phyloP scores from a whole-genome alignment of 176 grass and related monocot genomes.

The Calamus simplicifolius region DNA sequence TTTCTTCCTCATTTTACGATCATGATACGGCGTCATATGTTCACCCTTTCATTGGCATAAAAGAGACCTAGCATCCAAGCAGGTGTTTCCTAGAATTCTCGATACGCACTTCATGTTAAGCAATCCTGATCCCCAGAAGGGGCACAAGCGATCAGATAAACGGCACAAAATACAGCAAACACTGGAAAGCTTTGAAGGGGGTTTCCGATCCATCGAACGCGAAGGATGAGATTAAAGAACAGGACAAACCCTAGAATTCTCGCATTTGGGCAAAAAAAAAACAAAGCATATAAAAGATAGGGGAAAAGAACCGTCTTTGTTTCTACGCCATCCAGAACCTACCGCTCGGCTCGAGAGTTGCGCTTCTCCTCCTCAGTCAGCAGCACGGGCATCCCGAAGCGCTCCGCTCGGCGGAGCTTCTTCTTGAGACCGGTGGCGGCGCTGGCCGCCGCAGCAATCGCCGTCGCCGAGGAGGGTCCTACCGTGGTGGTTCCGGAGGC shows the following conservation, averaged over 20 bases:
- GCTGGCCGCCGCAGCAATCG: background rate
- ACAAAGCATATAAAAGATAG: background rate
- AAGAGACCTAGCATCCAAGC: no score
- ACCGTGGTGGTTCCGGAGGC: background rate
- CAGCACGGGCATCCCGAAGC: background rate
- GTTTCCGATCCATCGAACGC: no score
- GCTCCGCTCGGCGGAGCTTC: background rate
- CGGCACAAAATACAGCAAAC: no score
- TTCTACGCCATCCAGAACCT: background rate
- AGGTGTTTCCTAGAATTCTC: no score
- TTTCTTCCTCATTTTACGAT: no score
- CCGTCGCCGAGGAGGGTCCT: background rate
- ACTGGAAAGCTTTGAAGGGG: no score
- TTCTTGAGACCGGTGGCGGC: background rate
- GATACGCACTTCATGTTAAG: no score
- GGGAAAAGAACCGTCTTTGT: background rate
- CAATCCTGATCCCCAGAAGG: no score
- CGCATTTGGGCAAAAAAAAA: background rate
- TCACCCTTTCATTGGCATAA: no score
- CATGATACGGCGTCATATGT: no score
- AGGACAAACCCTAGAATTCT: background rate
- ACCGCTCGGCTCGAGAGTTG: constrained; percentile 87
- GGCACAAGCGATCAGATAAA: no score
- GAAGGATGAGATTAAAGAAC: background rate
- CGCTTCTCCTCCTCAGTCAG: constrained; percentile 18